phyloP scores from a whole-genome alignment of 2,329 filamentous ascomycete species.

The Fusarium sp. region DNA sequence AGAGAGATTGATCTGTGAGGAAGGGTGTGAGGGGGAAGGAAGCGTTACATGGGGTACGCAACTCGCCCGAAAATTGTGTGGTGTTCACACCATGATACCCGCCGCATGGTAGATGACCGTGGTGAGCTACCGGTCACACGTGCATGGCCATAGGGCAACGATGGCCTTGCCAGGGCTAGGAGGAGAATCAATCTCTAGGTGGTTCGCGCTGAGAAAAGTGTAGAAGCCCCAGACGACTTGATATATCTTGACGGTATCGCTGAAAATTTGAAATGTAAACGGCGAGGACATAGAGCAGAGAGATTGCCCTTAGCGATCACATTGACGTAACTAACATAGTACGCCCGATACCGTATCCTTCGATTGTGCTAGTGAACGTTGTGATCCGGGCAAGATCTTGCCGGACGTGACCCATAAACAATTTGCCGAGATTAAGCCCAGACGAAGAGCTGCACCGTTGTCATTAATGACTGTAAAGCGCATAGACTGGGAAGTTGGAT shows the following conservation, averaged over 20 bases:
- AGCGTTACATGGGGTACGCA: constrained; percentile 27
- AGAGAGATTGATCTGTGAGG: not conserved
- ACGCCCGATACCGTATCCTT: not conserved
- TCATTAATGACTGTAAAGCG: not conserved
- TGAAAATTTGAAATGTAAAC: not conserved
- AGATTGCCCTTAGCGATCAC: not conserved
- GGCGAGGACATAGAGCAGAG: not conserved
- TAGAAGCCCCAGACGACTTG: not conserved
- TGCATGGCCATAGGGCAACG: not conserved
- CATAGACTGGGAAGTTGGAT: not conserved
- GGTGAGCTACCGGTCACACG: constrained; percentile 21
- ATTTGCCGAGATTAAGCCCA: constrained; percentile 1
- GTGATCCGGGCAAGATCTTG: not conserved
- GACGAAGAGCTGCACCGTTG: not conserved
- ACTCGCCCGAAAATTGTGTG: constrained; percentile 17
- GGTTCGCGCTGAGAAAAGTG: not conserved
- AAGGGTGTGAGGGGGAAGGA: constrained; percentile 21
- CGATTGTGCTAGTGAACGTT: not conserved
- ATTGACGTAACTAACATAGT: not conserved
- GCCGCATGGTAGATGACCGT: constrained; percentile 9
- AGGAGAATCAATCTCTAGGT: not conserved
- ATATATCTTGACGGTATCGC: not conserved
- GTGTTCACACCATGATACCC: constrained; percentile 31
- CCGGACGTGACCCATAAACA: not conserved
- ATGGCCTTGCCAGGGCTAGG: not conserved